These are phyloP conservation scores for Wickerhamomyces tratensis DNA, from an alignment of 805 yeast genomes.

Conservation along the genomic window DNA sequence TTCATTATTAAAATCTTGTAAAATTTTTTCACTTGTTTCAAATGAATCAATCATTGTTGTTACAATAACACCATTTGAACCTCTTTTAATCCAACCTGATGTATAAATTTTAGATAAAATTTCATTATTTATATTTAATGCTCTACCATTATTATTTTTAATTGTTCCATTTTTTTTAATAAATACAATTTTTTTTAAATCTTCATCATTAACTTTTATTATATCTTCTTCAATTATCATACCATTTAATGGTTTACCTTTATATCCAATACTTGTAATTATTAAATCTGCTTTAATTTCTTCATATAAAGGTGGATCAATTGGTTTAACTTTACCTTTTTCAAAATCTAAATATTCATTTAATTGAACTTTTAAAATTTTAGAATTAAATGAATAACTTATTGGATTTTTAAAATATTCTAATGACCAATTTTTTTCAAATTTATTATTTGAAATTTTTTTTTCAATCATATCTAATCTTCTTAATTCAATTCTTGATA, in stretches of 20 bases:
- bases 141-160: conserved; percentile 35
- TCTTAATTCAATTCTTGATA: conserved; percentile 51
- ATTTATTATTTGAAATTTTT: neutral
- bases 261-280: conserved; percentile 77
- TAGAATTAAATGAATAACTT: neutral
- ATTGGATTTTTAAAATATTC: conserved; percentile 42
- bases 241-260: conserved; percentile 55
- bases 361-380: conserved; percentile 16
- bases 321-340: conserved; percentile 16
- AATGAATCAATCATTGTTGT: conserved; percentile 82
- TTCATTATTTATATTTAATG: conserved; percentile 17
- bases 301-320: conserved; percentile 10
- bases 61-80: conserved; percentile 86
- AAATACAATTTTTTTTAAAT: conserved; percentile 27
- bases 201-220: neutral
- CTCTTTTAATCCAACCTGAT: conserved; percentile 86
- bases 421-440: conserved; percentile 43
- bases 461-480: conserved; percentile 37
- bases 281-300: conserved; percentile 49
- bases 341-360: conserved; percentile 5
- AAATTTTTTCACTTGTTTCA: conserved; percentile 56
- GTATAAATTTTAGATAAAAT: conserved; percentile 50
- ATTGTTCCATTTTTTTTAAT: conserved; percentile 33
- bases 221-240: conserved; percentile 32
- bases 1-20: conserved; percentile 38